Conservation (phyloP, 306 rosid species). For the Rosa multiflora region DNA sequence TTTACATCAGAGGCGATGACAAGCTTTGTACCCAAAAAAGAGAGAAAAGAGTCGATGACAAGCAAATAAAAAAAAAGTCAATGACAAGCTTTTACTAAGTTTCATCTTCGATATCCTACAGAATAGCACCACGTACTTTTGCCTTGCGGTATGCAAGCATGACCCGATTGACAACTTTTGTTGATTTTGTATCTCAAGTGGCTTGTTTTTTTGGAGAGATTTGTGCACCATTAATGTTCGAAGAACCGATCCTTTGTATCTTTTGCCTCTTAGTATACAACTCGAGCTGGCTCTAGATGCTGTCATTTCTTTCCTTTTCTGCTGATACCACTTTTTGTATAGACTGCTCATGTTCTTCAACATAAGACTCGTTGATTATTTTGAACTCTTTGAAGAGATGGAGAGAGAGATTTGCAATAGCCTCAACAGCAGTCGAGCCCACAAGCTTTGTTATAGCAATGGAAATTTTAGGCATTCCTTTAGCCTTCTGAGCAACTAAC, state of each 20-base stretch:
- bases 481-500: constrained; percentile 75
- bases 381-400: constrained; percentile 61
- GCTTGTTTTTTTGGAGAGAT: constrained; percentile 63
- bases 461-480: constrained; percentile 83
- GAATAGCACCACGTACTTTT: constrained; percentile 67
- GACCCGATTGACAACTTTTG: constrained; percentile 50
- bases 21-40: background rate
- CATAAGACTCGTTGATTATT: constrained; percentile 35
- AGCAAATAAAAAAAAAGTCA: background rate
- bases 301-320: constrained; percentile 67
- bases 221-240: constrained; percentile 41
- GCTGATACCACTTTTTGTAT: constrained; percentile 39
- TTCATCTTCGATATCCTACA: constrained; percentile 56
- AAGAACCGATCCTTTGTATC: constrained; percentile 49
- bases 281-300: constrained; percentile 41
- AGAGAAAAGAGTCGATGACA: background rate
- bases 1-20: background rate
- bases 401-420: constrained; percentile 52
- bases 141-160: constrained; percentile 79
- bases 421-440: constrained; percentile 59
- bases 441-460: constrained; percentile 63
- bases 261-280: constrained; percentile 46
- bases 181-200: constrained; percentile 31
- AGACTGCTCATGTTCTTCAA: constrained; percentile 50
- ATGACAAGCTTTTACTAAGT: constrained; percentile 18